Evolutionary conservation across 2,329 filamentous ascomycete species (phyloP).

Genomic region (Hymenoscyphus fructigenus): DNA sequence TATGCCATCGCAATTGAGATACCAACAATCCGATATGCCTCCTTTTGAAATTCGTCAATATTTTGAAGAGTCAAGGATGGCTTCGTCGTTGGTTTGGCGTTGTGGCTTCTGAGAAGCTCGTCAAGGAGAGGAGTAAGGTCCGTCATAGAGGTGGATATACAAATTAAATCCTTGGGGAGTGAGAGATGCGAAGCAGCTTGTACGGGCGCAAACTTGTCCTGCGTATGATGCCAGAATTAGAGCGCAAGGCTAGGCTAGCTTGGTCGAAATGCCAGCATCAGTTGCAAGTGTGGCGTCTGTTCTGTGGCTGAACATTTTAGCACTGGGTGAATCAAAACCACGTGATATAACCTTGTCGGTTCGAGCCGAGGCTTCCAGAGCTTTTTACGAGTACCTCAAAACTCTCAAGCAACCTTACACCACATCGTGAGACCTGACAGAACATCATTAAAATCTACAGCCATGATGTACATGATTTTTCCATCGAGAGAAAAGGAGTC

Average conservation of each 20-base stretch:
- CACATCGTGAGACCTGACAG: no score
- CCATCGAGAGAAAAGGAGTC: neutral
- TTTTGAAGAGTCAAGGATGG: conserved; percentile 42
- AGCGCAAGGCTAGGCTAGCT: no score
- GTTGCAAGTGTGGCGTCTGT: neutral
- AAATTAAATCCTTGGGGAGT: neutral
- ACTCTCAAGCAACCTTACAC: no score
- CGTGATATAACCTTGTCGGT: no score
- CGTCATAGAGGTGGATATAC: conserved; percentile 41
- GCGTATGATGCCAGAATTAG: neutral
- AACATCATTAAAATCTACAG: no score
- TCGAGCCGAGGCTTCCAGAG: no score
- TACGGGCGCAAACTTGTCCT: neutral
- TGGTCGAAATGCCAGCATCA: neutral
- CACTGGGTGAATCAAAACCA: no score
- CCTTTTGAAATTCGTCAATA: conserved; percentile 86
- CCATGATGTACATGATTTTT: neutral
- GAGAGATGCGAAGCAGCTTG: neutral
- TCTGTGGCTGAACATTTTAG: neutral
- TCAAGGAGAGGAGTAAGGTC: conserved; percentile 71
- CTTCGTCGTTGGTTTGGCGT: conserved; percentile 47
- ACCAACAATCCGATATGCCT: conserved; percentile 85
- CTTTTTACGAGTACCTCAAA: no score
- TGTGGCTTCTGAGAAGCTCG: conserved; percentile 60
- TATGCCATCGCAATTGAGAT: conserved; percentile 19